phyloP scores from a whole-genome alignment of 768 basidiomycete genomes.

The Grammothele lineata region DNA sequence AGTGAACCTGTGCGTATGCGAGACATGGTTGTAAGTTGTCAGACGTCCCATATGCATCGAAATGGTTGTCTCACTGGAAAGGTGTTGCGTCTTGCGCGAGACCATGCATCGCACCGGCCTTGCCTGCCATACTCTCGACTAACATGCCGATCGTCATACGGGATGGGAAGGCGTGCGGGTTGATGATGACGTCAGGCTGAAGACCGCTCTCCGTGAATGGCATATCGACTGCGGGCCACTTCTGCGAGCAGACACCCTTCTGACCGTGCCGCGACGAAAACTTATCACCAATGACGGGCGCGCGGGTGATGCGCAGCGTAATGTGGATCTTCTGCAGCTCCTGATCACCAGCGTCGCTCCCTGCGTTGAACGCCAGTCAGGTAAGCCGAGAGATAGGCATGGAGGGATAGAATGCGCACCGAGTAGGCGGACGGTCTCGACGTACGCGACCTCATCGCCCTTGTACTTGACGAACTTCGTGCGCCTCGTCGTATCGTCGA shows the following conservation, averaged over 20 bases:
- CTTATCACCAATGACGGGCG: constrained; percentile 98
- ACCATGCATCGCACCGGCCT: constrained; percentile 97
- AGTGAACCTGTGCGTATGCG: constrained; percentile 63
- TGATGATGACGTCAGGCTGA: constrained; percentile 99
- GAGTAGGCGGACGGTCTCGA: constrained; percentile 88
- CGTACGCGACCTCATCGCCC: constrained; percentile 86
- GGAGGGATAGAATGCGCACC: constrained; percentile 44
- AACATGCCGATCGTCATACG: constrained; percentile 99
- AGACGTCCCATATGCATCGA: no score
- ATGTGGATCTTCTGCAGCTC: constrained; percentile 92
- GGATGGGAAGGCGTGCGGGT: constrained; percentile 98
- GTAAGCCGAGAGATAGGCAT: not conserved
- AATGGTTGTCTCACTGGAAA: constrained; percentile 67
- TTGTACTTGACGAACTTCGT: constrained; percentile 94
- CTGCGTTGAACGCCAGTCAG: constrained; percentile 33
- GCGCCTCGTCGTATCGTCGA: constrained; percentile 77
- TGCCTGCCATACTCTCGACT: constrained; percentile 99
- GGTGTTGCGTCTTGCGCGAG: constrained; percentile 98
- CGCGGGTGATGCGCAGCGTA: constrained; percentile 87
- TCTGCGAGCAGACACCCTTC: constrained; percentile 99
- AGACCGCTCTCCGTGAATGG: constrained; percentile 98
- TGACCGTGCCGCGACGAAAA: constrained; percentile 99
- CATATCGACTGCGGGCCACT: constrained; percentile 98
- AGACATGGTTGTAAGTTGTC: no score
- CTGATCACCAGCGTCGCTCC: constrained; percentile 80